Evolutionary conservation across 2,329 filamentous ascomycete species (phyloP).

Genomic region (Furcasterigmium furcatum): DNA sequence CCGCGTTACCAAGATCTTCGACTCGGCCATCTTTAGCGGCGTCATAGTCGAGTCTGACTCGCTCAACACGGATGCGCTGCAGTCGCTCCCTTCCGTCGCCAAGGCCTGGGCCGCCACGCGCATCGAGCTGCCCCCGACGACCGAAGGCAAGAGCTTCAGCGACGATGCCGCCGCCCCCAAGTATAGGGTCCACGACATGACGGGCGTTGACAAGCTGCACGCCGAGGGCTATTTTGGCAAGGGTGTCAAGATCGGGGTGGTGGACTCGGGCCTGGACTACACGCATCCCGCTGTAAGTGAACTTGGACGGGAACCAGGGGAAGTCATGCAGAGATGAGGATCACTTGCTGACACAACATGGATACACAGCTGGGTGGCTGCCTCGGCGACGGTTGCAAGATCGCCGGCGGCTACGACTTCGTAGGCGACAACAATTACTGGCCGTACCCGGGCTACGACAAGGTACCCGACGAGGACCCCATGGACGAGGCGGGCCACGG

Average conservation of each 20-base stretch:
- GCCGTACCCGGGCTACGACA: constrained; percentile 12
- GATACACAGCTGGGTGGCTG: constrained; percentile 36
- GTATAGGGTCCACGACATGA: constrained; percentile 32
- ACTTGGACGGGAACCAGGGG: constrained; percentile 1
- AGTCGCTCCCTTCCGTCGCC: constrained; percentile 7
- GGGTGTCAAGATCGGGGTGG: constrained; percentile 32
- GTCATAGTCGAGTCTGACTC: constrained; percentile 11
- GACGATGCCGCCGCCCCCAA: constrained; percentile 15
- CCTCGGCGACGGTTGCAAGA: constrained; percentile 39
- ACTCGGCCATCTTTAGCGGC: constrained; percentile 24
- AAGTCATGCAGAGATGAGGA: no score
- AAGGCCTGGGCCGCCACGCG: constrained; percentile 11
- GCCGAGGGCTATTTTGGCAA: constrained; percentile 31
- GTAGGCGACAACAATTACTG: constrained; percentile 19
- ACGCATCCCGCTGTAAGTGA: constrained; percentile 33
- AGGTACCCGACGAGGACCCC: constrained; percentile 44
- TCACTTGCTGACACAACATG: no score
- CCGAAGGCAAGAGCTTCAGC: constrained; percentile 6
- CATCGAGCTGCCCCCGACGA: constrained; percentile 8
- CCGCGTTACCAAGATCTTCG: constrained; percentile 12
- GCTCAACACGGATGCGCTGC: constrained; percentile 13
- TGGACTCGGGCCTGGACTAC: constrained; percentile 37
- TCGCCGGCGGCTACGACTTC: constrained; percentile 18
- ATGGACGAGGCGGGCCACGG: constrained; percentile 57
- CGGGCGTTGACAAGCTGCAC: constrained; percentile 34